Evolutionary conservation across 805 yeast genomes (phyloP), one percentile per base, ranked within the genome.

Genomic region (Sungouiozyma intestinalis): DNA sequence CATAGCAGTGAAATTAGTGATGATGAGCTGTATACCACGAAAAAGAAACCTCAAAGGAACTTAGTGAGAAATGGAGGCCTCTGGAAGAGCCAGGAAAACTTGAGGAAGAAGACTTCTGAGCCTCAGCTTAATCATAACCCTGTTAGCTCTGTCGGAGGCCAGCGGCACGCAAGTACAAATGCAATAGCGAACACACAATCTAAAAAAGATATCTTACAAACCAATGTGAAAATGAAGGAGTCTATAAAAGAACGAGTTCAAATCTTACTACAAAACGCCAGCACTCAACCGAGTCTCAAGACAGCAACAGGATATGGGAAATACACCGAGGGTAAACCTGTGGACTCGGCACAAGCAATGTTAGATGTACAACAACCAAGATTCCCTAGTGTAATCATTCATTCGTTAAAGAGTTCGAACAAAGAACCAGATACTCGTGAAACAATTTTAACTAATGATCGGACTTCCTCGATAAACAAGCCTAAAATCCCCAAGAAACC

Each of bases 291-390:
- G 33, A 41, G 36, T 35, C 43, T 31, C 8, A 79, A 74, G 51
- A 78, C 90, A 0, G 95, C 95, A 0, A 60, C 69, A 4, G 95
- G 95, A 0, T 86, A 87, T 59, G 95, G 95, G 6, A 76, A 76
- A 55, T 84, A 73, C 55, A 78, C 88, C 0, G 80, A 72, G 39
- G 27, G 38, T 16, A 16, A 27, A 2, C 5, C 16, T 16, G 18
- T 17, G 13, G 15, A 4, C 3, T 16, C 13, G 5, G n/a, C 18
- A 24, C 9, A 24, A 24, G 11, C 29, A 24, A 6, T 24, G n/a
- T n/a, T n/a, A n/a, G n/a, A n/a, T n/a, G n/a, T n/a, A 39, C 29
- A 14, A 29, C 32, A 6, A 24, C 29, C 29, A 7, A 24, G 29
- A 11, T 24, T 24, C 11, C 29, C 29, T 24, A 24, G 29, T 24